Conservation (phyloP, 2,329 filamentous ascomycete genomes). For the Ceratocystis variospora region DNA sequence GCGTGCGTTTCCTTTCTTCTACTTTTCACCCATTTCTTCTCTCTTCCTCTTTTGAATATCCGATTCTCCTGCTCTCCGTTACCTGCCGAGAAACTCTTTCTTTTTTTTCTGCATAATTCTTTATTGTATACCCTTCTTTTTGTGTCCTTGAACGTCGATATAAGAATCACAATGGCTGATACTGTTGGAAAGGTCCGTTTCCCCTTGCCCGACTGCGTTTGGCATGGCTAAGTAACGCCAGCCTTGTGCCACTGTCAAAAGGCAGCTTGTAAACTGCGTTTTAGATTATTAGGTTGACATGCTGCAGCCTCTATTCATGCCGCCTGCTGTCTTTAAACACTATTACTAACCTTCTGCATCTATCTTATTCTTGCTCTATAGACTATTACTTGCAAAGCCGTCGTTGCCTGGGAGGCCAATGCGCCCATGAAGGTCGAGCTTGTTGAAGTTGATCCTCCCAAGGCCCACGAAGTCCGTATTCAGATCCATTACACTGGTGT, state of each 20-base stretch:
- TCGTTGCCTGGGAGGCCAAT: constrained; percentile 92
- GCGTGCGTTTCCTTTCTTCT: neutral
- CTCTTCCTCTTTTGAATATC: neutral
- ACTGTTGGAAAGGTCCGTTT: constrained; percentile 18
- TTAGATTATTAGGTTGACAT: too few species aligned
- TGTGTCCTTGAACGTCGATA: neutral
- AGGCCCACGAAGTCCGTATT: constrained; percentile 89
- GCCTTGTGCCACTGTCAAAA: neutral
- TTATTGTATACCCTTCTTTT: neutral
- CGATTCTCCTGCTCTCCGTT: neutral
- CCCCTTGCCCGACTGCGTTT: neutral
- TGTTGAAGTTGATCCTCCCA: constrained; percentile 78
- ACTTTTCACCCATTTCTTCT: neutral
- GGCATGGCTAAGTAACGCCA: neutral
- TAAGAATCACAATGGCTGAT: constrained; percentile 17
- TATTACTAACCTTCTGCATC: neutral
- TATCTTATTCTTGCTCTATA: constrained; percentile 27
- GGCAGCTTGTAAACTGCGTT: too few species aligned
- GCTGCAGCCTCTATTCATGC: too few species aligned
- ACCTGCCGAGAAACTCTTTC: neutral
- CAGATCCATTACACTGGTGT: constrained; percentile 96
- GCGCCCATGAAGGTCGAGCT: constrained; percentile 83
- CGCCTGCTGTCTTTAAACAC: neutral
- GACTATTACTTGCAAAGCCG: constrained; percentile 95
- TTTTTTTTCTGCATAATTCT: neutral